These are phyloP conservation scores for Tricholoma furcatifolium DNA, from an alignment of 768 basidiomycete genomes.

Conservation along the genomic window DNA sequence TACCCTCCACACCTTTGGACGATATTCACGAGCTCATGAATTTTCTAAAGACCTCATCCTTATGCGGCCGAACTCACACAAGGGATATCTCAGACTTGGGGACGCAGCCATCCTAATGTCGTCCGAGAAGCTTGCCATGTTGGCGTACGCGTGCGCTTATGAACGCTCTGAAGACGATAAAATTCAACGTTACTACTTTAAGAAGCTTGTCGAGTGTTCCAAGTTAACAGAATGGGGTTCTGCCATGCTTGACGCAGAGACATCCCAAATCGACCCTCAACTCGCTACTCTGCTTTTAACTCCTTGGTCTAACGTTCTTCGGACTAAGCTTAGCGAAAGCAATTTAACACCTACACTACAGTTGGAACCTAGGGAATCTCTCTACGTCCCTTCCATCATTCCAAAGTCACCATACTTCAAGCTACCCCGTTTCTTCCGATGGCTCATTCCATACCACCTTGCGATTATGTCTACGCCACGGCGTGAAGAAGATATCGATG, in stretches of 20 bases:
- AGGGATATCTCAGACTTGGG: constrained; percentile 50
- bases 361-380: constrained; percentile 38
- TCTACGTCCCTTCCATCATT: constrained; percentile 32
- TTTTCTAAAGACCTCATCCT: constrained; percentile 32
- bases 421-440: constrained; percentile 60
- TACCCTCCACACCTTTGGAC: constrained; percentile 38
- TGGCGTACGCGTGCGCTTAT: constrained; percentile 50
- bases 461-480: constrained; percentile 64
- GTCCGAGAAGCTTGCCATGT: constrained; percentile 50
- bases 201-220: constrained; percentile 44
- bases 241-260: constrained; percentile 42
- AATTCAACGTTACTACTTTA: constrained; percentile 40
- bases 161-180: constrained; percentile 36
- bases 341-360: constrained; percentile 35
- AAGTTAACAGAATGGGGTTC: constrained; percentile 53
- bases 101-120: constrained; percentile 37
- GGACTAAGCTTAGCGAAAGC: constrained; percentile 30
- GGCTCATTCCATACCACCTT: constrained; percentile 57
- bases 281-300: constrained; percentile 29
- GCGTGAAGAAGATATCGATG: constrained; percentile 45
- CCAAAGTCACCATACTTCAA: constrained; percentile 27
- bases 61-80: constrained; percentile 32
- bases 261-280: constrained; percentile 33
- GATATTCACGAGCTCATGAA: constrained; percentile 31
- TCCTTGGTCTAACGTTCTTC: constrained; percentile 41